Base-by-base conservation (phyloP, 2,329 filamentous ascomycete genomes). In the Fusarium odoratissimum region DNA sequence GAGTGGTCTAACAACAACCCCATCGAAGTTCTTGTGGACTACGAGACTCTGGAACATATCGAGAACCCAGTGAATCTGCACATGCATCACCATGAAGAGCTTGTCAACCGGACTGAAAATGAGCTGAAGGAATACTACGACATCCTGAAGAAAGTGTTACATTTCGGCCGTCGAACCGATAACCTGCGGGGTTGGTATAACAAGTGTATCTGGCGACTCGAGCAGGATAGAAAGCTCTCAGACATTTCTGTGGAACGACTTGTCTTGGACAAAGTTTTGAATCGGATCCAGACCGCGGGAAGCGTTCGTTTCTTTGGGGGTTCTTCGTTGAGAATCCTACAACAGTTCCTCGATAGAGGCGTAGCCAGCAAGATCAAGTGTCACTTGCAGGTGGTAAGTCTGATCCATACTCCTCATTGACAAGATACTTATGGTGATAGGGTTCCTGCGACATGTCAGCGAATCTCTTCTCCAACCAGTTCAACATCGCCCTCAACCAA, bases 21-120 rank as follows among this genome's bases (percentile, higher is more conserved):
- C 17, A 77, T 79, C 41, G 81, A 79, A 59, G 75, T 83, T 40
- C 79, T 81, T 46, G 76, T 82, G 59, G 83, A 84, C 66, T 78
- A 80, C 14, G 80, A 79, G 60, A 83, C 81, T 58, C 76, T 82
- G 45, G 75, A 79, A 5, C 79, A 83, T 67, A 78, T 84, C 37
- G 80, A 83, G 41, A 83, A 77, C 41, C 79, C 83, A 4, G 89
- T 89, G 6, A 85, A 90, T 40, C 88, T 89, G 7, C 86, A 87
- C 45, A 66, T 75, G n/a, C 75, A 77, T 21, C 72, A 74, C n/a
- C 75, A 77, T 31, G 75, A 77, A 56, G 75, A 77, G 37, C 69
- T 77, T 11, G 65, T 73, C 25, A 69, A 69, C 6, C 75, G 75
- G 16, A 74, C 59, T 35, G 59, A 60, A 35, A 41, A 65, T 5